Base-by-base conservation (phyloP, 176 grass and related monocot genomes). In the Eleusine indica region DNA sequence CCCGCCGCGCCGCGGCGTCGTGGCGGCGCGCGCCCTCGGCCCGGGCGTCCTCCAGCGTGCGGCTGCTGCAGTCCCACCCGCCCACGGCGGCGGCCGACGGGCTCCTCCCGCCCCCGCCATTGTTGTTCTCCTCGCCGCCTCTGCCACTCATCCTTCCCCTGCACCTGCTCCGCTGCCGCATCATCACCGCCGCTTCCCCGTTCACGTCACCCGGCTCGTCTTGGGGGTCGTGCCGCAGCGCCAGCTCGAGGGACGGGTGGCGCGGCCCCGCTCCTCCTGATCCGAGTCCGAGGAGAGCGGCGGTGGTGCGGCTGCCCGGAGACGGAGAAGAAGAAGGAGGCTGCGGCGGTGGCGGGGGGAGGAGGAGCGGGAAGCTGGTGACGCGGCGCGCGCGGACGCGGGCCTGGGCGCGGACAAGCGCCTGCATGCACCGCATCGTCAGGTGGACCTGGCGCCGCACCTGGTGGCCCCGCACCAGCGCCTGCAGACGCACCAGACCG, bases 341-440 rank as follows among this genome's bases (percentile, higher is more conserved):
- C 35, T 40, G 71, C 17, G 3, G 53, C 17, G 53, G 16, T 9
- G 63, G 48, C 6, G 56, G 73, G 39, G 60, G 65, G 73, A 77
- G 62, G 35, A 67, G 74, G 32, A 68, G 73, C 30, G 74, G 58
- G 81, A 46, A 47, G 0, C 64, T 14, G 56, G 64, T 64, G 84
- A 94, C 51, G 73, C 87, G 94, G 32, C 79, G 84, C 73, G 94
- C 82, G 58, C 87, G 89, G 6, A 93, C 89, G 57, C 94, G 89
- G 68, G 89, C 94, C 87, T 97, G 94, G 17, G 90, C 91, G 12
- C 91, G 91, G 64, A 97, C 88, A 29, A 97, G 89, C 11, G 89
- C 81, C 86, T 97, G 94, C 91, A 97, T 97, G 89, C 78, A 90
- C 41, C 79, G 82, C 91, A 97, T 97, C 37, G 91, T 97, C 73